Evolutionary conservation across 2,329 filamentous ascomycete species (phyloP), one percentile per base, ranked within the genome.

Genomic region (Hansfordia pulvinata): DNA sequence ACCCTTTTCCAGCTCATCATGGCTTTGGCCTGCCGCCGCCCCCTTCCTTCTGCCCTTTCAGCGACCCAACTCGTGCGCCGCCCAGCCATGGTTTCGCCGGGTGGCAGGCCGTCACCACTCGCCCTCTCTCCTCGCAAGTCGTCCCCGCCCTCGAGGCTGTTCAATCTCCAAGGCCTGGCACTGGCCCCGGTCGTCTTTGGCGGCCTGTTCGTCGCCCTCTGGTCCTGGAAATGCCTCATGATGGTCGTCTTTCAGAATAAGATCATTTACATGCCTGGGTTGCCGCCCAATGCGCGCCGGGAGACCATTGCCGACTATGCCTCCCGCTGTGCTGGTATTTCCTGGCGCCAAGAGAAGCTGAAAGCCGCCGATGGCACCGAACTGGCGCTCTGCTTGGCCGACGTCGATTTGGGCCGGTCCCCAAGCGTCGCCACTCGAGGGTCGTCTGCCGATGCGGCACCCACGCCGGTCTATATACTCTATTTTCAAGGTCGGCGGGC

Each of bases 221-320:
- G 65, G 63, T 56, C 53, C 2, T 72, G 66, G 60, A 74, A 76
- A 43, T 84, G 78, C 43, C 49, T 72, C 28, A 80, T 83, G 72
- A 70, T 85, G 54, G 60, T 88, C 16, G 38, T 79, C 4, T 79
- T 85, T 44, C 81, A 86, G 51, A 82, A 86, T 43, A 76, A 77
- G 44, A 82, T 86, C 43, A 78, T 86, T 32, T 86, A 85, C 51
- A 83, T 84, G 57, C 77, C 80, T 0, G 77, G 76, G 23, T 52
- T 85, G 26, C 78, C 79, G 11, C 79, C 79, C 3, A 77, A 77
- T 41, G 62, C 79, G 0, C 64, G 78, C 10, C 60, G 64, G 14
- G 76, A 85, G 53, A 71, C 54, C 30, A 75, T 86, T 19, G 53
- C 56, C 3, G 69, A 79, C 38, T 84, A 81, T 43, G 55, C 56